These are phyloP conservation scores for Chenopodium formosanum DNA, from an alignment of 148 eudicot genomes.

Conservation along the genomic window DNA sequence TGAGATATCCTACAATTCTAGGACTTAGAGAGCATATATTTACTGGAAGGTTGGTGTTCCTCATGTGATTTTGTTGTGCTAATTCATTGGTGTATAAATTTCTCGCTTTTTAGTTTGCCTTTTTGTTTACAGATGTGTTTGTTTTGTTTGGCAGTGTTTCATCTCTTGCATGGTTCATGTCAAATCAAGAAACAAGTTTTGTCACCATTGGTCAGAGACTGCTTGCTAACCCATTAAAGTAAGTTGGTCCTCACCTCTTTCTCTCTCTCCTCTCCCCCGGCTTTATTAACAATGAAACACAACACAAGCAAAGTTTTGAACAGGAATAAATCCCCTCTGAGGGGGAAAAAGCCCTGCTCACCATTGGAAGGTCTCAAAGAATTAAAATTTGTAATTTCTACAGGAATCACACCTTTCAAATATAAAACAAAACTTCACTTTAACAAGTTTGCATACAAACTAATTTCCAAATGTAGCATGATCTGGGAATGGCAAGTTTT, in stretches of 20 bases:
- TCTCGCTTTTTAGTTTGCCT: no score
- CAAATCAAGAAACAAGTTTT: conserved; percentile 97
- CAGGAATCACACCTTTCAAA: no score
- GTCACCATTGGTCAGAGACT: conserved; percentile 97
- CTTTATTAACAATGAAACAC: no score
- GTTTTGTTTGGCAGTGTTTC: conserved; percentile 79
- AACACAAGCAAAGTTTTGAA: no score
- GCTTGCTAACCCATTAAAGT: conserved; percentile 93
- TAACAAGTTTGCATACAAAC: no score
- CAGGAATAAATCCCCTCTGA: no score
- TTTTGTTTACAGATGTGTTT: conserved; percentile 2
- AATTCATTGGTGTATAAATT: background rate
- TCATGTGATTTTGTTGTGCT: background rate
- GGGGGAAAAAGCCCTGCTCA: no score
- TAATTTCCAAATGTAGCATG: background rate
- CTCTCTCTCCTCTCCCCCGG: no score
- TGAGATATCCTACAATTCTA: conserved; percentile 83
- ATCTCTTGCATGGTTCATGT: conserved; percentile 99
- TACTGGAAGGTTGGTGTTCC: conserved; percentile 75
- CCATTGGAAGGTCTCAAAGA: no score
- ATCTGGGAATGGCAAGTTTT: background rate
- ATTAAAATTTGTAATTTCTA: no score
- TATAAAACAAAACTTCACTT: no score
- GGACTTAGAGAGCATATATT: conserved; percentile 98
- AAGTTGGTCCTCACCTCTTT: conserved; percentile 18